A percentile compares a stretch with the other conserved stretches of the same genome.
Conservation (phyloP, 2,329 filamentous ascomycete genomes). For the Exophiala sp. region DNA sequence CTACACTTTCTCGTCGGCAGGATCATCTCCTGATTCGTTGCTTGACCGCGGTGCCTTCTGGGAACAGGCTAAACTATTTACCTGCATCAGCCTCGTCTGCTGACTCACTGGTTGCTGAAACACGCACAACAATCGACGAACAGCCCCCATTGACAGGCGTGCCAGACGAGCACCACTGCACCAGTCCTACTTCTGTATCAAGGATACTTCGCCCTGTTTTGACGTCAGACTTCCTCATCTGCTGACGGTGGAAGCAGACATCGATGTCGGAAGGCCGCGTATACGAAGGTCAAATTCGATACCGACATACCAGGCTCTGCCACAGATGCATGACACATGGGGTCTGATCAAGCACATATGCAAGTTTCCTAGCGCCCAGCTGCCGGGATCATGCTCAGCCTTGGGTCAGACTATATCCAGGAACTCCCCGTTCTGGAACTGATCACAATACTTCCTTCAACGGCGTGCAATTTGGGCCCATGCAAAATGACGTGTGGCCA, state of each 20-base stretch:
- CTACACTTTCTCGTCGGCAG: not conserved
- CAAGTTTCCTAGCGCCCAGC: not conserved
- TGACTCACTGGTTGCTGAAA: too few relatives aligned
- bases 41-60: not conserved
- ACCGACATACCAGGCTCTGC: not conserved
- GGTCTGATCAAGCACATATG: slow-evolving; percentile 3
- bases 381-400: slow-evolving; percentile 7
- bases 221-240: too few relatives aligned
- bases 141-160: too few relatives aligned
- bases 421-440: too few relatives aligned
- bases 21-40: not conserved
- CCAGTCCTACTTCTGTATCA: not conserved
- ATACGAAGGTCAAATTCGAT: too few relatives aligned
- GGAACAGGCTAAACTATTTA: slow-evolving; percentile 11
- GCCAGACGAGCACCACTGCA: not conserved
- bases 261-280: too few relatives aligned
- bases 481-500: too few relatives aligned
- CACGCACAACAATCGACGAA: not conserved
- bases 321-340: not conserved
- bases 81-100: not conserved
- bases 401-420: not conserved
- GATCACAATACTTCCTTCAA: too few relatives aligned
- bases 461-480: too few relatives aligned
- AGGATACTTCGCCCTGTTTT: too few relatives aligned
- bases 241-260: too few relatives aligned